Evolutionary conservation across 345 rosid genomes (phyloP), one percentile per base, ranked within the genome.

Genomic region (Physaria fendleri): DNA sequence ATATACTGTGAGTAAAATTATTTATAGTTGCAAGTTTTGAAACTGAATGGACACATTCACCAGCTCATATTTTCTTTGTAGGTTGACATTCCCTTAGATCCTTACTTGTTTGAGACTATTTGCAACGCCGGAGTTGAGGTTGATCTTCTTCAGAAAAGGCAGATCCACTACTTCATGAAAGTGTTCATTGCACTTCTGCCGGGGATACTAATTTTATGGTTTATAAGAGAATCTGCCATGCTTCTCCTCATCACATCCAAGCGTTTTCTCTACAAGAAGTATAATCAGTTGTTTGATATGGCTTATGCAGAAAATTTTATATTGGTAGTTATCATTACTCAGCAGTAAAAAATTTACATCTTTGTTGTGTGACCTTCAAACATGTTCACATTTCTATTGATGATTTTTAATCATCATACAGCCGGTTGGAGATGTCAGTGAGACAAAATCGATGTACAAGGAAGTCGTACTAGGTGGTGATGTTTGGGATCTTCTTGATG

Each of bases 401-500:
- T 63, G 54, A 55, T 38, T 40, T 33, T 43, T 32, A 22, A 62
- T 59, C 24, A 60, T 65, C 57, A 51, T 76, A 66, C 82, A 92
- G 98, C 96, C 96, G 42, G 93, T 88, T 77, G 96, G 96, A 69
- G 80, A 84, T 75, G 86, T 74, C 59, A 82, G 93, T 56, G 87
- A 88, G 76, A 84, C 87, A 53, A 92, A 85, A 78, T 82, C 95
- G 12, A 92, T 75, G 96, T 71, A 82, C 66, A 86, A 88, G 71
- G 98, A 92, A 72, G 98, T 92, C 43, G 93, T 88, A 46, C 76
- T 92, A 55, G 98, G 98, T 14, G 98, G 96, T 62, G 98, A 92
- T 81, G 95, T 88, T 39, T 92, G 98, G 98, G 95, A 85, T 80
- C 90, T 92, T 63, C 90, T 92, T 28, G 96, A 92, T 77, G 98